Percentiles rank a stretch among this genome's conserved stretches.
These are phyloP conservation scores for Candida ponderosae DNA, from an alignment of 805 yeast species.

Conservation along the genomic window DNA sequence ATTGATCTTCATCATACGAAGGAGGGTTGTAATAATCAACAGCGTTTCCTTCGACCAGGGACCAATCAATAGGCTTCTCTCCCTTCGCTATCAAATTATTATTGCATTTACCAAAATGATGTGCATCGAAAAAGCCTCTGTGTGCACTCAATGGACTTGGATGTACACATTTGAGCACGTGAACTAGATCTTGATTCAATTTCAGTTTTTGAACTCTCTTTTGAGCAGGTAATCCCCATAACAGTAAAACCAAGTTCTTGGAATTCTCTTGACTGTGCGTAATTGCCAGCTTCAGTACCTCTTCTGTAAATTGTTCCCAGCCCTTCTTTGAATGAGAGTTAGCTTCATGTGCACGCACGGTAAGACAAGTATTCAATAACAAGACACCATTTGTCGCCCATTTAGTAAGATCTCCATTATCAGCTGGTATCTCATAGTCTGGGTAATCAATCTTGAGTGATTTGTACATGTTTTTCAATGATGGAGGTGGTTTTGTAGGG, in stretches of 20 bases:
- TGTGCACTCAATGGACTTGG: conserved; percentile 94
- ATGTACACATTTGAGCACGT: conserved; percentile 71
- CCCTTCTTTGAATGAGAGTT: conserved; percentile 87
- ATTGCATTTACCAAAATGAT: conserved; percentile 70
- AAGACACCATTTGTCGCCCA: conserved; percentile 91
- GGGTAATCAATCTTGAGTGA: conserved; percentile 69
- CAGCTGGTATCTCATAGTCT: conserved; percentile 48
- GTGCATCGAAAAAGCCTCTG: conserved; percentile 73
- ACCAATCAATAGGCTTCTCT: conserved; percentile 60
- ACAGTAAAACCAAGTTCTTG: conserved; percentile 36
- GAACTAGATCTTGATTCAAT: conserved; percentile 26
- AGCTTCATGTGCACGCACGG: conserved; percentile 90
- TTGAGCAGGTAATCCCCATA: conserved; percentile 39
- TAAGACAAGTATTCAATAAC: conserved; percentile 77
- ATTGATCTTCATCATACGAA: too few relatives aligned
- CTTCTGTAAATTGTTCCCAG: conserved; percentile 86
- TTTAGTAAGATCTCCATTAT: conserved; percentile 55
- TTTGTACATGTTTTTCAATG: conserved; percentile 80
- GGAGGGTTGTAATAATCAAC: conserved; percentile 1
- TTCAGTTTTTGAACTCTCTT: conserved; percentile 24
- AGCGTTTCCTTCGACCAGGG: conserved; percentile 23
- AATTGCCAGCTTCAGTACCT: conserved; percentile 49
- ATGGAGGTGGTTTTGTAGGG: conserved; percentile 84
- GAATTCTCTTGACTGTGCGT: conserved; percentile 34
- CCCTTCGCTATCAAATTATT: conserved; percentile 53